These are phyloP conservation scores for Mycosphaerelloides madeirae DNA, from an alignment of 2,329 filamentous ascomycete genomes.

Conservation along the genomic window DNA sequence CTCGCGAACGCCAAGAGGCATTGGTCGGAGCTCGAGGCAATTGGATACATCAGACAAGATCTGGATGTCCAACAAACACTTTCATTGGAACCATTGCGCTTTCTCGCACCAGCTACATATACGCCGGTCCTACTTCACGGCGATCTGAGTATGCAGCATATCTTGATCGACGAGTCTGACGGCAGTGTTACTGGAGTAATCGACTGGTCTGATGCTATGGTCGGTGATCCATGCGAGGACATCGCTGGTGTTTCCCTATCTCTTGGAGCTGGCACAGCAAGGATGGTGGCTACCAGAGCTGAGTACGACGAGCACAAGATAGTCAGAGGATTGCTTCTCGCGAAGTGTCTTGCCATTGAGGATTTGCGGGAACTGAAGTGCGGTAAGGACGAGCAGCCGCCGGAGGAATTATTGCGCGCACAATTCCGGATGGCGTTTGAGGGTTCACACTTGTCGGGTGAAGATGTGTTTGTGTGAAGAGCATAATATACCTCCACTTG, in stretches of 20 bases:
- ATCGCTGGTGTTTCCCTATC: conserved; percentile 3
- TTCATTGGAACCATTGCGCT: background rate
- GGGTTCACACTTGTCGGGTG: background rate
- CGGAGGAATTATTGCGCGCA: conserved; percentile 1
- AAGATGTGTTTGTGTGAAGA: too few species aligned
- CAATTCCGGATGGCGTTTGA: conserved; percentile 1
- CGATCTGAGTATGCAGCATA: conserved; percentile 4
- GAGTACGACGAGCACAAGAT: background rate
- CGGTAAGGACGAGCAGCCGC: background rate
- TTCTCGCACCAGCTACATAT: background rate
- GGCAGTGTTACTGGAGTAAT: conserved; percentile 1
- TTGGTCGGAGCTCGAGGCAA: conserved; percentile 4
- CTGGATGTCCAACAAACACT: background rate
- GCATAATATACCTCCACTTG: too few species aligned
- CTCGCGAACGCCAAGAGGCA: background rate
- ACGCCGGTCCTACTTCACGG: conserved; percentile 1
- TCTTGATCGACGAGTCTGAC: background rate
- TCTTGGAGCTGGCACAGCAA: background rate
- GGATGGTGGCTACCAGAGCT: background rate
- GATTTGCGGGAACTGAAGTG: conserved; percentile 2
- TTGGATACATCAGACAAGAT: background rate
- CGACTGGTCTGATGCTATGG: conserved; percentile 7
- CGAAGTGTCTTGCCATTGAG: conserved; percentile 4
- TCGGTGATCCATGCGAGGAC: conserved; percentile 5
- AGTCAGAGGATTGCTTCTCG: background rate